Evolutionary conservation across 192 early-diverging fungal species (phyloP).

Genomic region (Coemansia sp.): DNA sequence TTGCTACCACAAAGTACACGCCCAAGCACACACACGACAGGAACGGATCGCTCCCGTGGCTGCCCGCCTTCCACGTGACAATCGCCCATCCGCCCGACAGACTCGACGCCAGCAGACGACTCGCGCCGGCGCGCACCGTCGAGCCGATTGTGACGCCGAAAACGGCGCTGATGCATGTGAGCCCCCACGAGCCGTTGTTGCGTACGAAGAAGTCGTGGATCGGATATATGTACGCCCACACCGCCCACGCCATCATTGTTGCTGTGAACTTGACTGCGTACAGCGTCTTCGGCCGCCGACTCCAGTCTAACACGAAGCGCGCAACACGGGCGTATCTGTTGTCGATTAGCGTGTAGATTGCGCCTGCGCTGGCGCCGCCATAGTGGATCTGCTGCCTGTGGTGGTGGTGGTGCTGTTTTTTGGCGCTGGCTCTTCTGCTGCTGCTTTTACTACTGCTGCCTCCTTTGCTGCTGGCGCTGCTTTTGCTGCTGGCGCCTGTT

Average conservation of each 20-base stretch:
- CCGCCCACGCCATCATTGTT: constrained; percentile 42
- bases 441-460: background rate
- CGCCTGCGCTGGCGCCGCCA: background rate
- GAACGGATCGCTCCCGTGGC: constrained; percentile 12
- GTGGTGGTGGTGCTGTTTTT: background rate
- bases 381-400: background rate
- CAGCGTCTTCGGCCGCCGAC: constrained; percentile 27
- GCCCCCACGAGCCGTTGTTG: constrained; percentile 37
- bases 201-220: constrained; percentile 21
- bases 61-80: constrained; percentile 36
- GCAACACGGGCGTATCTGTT: constrained; percentile 17
- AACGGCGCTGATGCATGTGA: constrained; percentile 33
- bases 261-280: constrained; percentile 48
- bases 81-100: constrained; percentile 42
- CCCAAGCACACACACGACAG: constrained; percentile 28
- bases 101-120: constrained; percentile 22
- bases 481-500: background rate
- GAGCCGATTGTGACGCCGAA: constrained; percentile 43
- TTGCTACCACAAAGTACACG: constrained; percentile 34
- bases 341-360: constrained; percentile 22
- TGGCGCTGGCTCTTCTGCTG: background rate
- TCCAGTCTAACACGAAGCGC: constrained; percentile 23
- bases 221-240: constrained; percentile 40
- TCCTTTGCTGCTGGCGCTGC: background rate
- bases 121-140: constrained; percentile 30